These are phyloP conservation scores for Phytophthora multivora DNA, from an alignment of 352 stramenopile species.

Conservation along the genomic window DNA sequence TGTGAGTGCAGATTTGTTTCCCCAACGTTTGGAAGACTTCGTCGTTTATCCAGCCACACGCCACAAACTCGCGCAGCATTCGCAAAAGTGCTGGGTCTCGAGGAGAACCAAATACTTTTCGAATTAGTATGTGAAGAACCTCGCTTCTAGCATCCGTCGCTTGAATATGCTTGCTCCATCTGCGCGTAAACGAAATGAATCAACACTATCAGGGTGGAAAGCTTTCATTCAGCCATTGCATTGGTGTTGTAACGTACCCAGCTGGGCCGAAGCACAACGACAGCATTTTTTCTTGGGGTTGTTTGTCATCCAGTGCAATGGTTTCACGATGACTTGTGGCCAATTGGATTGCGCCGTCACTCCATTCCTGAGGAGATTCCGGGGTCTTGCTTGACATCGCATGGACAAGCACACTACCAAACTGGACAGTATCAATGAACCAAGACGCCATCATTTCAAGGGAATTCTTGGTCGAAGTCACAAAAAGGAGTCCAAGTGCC, in stretches of 20 bases:
- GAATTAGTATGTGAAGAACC: constrained; percentile 38
- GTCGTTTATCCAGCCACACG: constrained; percentile 33
- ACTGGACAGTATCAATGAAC: constrained; percentile 42
- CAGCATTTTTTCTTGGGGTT: constrained; percentile 35
- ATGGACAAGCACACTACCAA: constrained; percentile 10
- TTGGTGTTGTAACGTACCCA: constrained; percentile 28
- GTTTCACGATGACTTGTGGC: not conserved
- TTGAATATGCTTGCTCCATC: constrained; percentile 38
- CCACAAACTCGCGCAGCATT: constrained; percentile 51
- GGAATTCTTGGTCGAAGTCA: constrained; percentile 9
- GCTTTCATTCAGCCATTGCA: not conserved
- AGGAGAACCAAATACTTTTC: constrained; percentile 50
- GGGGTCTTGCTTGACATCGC: not conserved
- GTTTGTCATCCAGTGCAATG: not conserved
- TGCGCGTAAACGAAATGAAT: constrained; percentile 8
- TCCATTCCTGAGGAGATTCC: constrained; percentile 22
- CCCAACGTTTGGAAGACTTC: constrained; percentile 27
- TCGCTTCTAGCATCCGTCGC: constrained; percentile 4
- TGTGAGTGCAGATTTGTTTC: constrained; percentile 33
- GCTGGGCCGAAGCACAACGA: constrained; percentile 33
- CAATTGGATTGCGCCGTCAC: constrained; percentile 1
- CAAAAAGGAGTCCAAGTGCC: constrained; percentile 32
- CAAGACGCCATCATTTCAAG: constrained; percentile 26
- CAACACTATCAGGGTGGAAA: not conserved
- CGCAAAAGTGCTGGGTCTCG: constrained; percentile 46